phyloP scores from a whole-genome alignment of 2,329 filamentous ascomycete species.

The Ascochyta viciae-villosae region DNA sequence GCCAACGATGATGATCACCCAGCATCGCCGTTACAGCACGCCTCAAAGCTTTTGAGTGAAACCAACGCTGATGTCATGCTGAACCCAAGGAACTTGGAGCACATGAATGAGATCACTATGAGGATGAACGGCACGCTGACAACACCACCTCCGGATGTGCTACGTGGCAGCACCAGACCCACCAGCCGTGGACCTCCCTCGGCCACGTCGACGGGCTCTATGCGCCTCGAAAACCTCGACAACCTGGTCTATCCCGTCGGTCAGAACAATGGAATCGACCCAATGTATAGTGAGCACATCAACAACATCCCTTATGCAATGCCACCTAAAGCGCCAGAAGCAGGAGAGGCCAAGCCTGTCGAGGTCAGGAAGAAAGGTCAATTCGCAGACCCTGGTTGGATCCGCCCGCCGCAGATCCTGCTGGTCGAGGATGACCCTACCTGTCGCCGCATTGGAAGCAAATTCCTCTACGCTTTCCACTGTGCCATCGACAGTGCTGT shows the following conservation, averaged over 20 bases:
- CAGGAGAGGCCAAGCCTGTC: constrained; percentile 55
- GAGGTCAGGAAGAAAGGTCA: constrained; percentile 68
- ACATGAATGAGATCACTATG: constrained; percentile 67
- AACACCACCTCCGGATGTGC: constrained; percentile 63
- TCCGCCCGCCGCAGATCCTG: constrained; percentile 76
- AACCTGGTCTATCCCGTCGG: constrained; percentile 89
- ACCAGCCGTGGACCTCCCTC: constrained; percentile 55
- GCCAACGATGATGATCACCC: constrained; percentile 66
- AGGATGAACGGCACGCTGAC: constrained; percentile 63
- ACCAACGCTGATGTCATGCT: constrained; percentile 70
- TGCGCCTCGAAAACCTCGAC: constrained; percentile 67
- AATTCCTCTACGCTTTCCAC: constrained; percentile 70
- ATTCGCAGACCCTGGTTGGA: constrained; percentile 69
- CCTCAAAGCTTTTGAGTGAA: constrained; percentile 69
- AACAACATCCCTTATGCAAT: constrained; percentile 89
- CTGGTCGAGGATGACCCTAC: constrained; percentile 84
- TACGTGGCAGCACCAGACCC: constrained; percentile 56
- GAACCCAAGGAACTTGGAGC: constrained; percentile 69
- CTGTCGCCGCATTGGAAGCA: constrained; percentile 70
- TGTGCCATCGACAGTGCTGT: constrained; percentile 70
- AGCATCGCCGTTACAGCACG: constrained; percentile 72
- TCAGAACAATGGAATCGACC: constrained; percentile 89
- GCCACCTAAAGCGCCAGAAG: constrained; percentile 68
- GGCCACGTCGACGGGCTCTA: constrained; percentile 58
- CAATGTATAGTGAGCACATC: constrained; percentile 92